A percentile compares a stretch with the other conserved stretches of the same genome.
These are phyloP conservation scores for Barnettozyma botsteinii DNA, from an alignment of 805 yeast genomes.

Conservation along the genomic window DNA sequence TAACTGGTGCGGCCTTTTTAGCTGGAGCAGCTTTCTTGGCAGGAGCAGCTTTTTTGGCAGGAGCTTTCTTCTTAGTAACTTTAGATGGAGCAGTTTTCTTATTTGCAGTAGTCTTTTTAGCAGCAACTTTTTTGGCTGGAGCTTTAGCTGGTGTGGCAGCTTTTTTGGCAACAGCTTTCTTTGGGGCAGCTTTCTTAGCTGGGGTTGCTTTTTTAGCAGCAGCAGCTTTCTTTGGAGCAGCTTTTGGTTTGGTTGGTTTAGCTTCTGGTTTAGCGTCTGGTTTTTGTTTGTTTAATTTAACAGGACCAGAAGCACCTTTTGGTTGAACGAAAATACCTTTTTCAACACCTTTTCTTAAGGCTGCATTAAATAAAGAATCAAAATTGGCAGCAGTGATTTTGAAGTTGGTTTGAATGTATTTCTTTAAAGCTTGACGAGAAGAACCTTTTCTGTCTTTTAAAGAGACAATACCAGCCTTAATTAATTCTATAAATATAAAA, in stretches of 20 bases:
- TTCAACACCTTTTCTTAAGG: conserved; percentile 75
- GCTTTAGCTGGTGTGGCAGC: conserved; percentile 1
- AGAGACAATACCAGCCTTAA: conserved; percentile 54
- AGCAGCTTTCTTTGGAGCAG: not conserved
- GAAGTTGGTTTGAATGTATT: conserved; percentile 63
- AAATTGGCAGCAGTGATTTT: conserved; percentile 57
- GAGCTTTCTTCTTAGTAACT: not conserved
- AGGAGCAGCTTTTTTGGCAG: not conserved
- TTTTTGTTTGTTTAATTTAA: conserved; percentile 45
- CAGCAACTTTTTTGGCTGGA: conserved; percentile 17
- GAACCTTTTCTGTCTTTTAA: conserved; percentile 81
- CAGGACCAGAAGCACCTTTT: conserved; percentile 86
- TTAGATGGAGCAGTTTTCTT: conserved; percentile 26
- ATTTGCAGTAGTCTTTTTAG: conserved; percentile 23
- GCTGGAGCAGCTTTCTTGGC: conserved; percentile 23
- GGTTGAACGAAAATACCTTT: conserved; percentile 77
- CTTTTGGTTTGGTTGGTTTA: conserved; percentile 9
- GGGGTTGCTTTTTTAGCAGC: conserved; percentile 16
- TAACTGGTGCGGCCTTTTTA: conserved; percentile 22
- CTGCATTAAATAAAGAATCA: conserved; percentile 69
- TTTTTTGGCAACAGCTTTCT: conserved; percentile 19
- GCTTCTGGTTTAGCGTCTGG: conserved; percentile 24
- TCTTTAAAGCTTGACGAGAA: conserved; percentile 82
- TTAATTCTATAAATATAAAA: conserved; percentile 23
- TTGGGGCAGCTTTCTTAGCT: conserved; percentile 25